Conservation (phyloP, 768 basidiomycete genomes). For the Paxillus ammoniavirescens region DNA sequence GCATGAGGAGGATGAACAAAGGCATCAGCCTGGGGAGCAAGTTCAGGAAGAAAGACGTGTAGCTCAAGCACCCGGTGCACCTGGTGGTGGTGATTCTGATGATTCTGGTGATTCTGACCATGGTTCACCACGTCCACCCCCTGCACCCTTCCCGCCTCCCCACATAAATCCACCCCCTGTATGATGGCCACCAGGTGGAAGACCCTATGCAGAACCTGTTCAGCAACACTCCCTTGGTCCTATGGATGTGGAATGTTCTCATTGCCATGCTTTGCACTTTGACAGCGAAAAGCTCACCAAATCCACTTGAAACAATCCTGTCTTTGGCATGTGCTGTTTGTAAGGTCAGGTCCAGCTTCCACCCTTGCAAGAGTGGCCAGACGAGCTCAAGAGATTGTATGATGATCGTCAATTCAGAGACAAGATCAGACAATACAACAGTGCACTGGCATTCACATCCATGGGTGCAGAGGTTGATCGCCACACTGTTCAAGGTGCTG, state of each 20-base stretch:
- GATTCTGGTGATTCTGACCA: too few relatives aligned
- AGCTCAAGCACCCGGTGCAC: too few relatives aligned
- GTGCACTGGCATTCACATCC: constrained; percentile 41
- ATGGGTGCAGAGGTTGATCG: constrained; percentile 33
- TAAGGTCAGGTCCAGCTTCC: constrained; percentile 25
- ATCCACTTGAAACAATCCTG: not conserved
- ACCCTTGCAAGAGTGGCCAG: constrained; percentile 18
- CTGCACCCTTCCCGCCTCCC: too few relatives aligned
- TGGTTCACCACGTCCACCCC: too few relatives aligned
- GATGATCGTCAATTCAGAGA: constrained; percentile 27
- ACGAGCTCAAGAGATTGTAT: constrained; percentile 7
- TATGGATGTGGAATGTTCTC: not conserved
- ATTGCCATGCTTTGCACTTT: too few relatives aligned
- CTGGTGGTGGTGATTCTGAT: too few relatives aligned
- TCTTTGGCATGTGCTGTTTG: constrained; percentile 31
- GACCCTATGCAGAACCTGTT: constrained; percentile 13
- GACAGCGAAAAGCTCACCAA: too few relatives aligned
- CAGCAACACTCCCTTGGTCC: not conserved
- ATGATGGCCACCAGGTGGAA: constrained; percentile 1
- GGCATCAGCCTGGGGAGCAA: too few relatives aligned
- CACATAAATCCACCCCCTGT: too few relatives aligned
- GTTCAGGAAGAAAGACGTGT: too few relatives aligned
- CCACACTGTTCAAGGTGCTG: constrained; percentile 12
- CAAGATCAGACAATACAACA: constrained; percentile 42
- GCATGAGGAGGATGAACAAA: too few relatives aligned